phyloP scores from a whole-genome alignment of 2,329 filamentous ascomycete species.

The Thielaviopsis musarum region DNA sequence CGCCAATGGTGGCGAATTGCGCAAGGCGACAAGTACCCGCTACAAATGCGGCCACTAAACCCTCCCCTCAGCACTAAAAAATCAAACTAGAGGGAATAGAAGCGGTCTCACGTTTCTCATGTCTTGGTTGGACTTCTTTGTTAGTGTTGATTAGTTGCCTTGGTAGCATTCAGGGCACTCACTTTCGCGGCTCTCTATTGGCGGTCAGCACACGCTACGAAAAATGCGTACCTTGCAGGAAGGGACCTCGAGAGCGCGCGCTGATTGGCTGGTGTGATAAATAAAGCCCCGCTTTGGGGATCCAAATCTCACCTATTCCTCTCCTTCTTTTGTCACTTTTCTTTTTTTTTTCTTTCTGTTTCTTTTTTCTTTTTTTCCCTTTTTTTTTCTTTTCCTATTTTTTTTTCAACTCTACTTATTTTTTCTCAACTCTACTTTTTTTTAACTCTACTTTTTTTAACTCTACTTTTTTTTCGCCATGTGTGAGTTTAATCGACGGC shows the following conservation, averaged over 20 bases:
- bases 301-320: slow-evolving; percentile 2
- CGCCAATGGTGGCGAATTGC: no score
- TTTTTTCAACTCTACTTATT: not conserved
- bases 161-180: no score
- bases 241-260: not conserved
- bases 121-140: no score
- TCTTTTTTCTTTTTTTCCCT: not conserved
- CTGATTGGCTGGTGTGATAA: not conserved
- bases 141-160: no score
- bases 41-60: not conserved
- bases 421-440: not conserved
- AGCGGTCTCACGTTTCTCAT: not conserved
- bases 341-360: not conserved
- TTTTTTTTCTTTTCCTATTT: not conserved
- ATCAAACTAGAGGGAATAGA: not conserved
- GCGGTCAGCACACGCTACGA: not conserved
- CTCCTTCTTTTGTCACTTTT: not conserved
- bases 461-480: no score
- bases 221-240: slow-evolving; percentile 8
- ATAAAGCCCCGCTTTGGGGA: not conserved
- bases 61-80: not conserved
- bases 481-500: not conserved
- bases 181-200: not conserved
- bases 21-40: not conserved
- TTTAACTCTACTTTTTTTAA: not conserved